Conservation (phyloP, 2,329 filamentous ascomycete species). For the Stenocarpella maydis region DNA sequence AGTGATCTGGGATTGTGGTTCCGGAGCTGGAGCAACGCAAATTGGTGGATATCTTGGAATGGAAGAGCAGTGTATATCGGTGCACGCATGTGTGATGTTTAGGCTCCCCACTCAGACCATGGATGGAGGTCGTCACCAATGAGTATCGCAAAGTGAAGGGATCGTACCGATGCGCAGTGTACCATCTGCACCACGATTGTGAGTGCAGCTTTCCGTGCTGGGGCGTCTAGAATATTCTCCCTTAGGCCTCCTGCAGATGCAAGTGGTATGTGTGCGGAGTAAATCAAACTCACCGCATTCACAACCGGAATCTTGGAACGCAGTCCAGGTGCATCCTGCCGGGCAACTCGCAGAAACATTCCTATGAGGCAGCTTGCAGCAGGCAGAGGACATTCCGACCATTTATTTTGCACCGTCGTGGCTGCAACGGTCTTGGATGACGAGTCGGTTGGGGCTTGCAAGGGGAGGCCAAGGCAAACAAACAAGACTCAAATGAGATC, state of each 20-base stretch:
- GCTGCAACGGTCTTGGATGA: not conserved
- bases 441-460: not conserved
- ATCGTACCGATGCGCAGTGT: not conserved
- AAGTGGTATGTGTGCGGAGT: slow-evolving; percentile 2
- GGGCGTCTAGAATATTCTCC: not conserved
- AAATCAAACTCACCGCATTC: not conserved
- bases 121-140: not conserved
- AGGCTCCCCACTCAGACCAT: not conserved
- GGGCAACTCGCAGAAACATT: not conserved
- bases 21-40: not conserved
- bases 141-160: not conserved
- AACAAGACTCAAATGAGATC: not conserved
- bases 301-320: slow-evolving; percentile 10
- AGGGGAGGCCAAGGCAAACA: not conserved
- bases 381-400: not conserved
- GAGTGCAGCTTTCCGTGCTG: slow-evolving; percentile 17
- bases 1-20: not conserved
- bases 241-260: slow-evolving; percentile 15
- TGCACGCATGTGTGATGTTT: not conserved
- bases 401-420: not conserved
- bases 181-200: not conserved
- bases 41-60: too few relatives aligned
- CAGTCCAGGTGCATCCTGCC: not conserved
- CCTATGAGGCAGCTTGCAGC: slow-evolving; percentile 4
- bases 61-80: not conserved